These are phyloP conservation scores for Aspergillus sp. DNA, from an alignment of 2,329 filamentous ascomycete genomes.

Conservation along the genomic window DNA sequence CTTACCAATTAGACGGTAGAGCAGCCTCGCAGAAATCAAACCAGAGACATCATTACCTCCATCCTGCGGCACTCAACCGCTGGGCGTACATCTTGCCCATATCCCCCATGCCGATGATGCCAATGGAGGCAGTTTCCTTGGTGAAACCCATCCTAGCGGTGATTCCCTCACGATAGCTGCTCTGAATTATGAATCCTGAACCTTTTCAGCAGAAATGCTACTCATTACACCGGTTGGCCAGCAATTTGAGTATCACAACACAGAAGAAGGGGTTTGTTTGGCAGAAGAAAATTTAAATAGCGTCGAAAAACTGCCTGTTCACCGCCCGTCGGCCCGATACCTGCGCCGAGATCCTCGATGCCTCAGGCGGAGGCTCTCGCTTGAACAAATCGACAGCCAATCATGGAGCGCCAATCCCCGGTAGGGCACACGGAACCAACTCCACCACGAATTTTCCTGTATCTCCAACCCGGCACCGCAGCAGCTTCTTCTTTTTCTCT, in stretches of 20 bases:
- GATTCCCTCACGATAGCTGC: neutral
- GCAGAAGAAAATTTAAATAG: slow-evolving; percentile 27
- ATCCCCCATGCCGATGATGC: slow-evolving; percentile 98
- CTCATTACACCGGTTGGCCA: neutral
- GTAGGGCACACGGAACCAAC: slow-evolving; percentile 38
- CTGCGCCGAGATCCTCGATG: slow-evolving; percentile 5
- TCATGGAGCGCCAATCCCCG: slow-evolving; percentile 21
- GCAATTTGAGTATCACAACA: neutral
- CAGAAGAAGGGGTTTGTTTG: neutral
- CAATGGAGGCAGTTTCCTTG: slow-evolving; percentile 73
- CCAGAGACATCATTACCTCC: slow-evolving; percentile 61
- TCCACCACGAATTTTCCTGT: slow-evolving; percentile 25
- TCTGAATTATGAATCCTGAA: neutral
- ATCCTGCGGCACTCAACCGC: slow-evolving; percentile 83
- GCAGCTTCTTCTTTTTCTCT: slow-evolving; percentile 29
- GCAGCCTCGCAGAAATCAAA: slow-evolving; percentile 10
- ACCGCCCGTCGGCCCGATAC: slow-evolving; percentile 34
- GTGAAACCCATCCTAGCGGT: slow-evolving; percentile 32
- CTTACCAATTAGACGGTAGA: slow-evolving; percentile 27
- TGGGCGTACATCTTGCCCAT: slow-evolving; percentile 99
- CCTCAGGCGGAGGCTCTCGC: slow-evolving; percentile 25
- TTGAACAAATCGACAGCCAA: slow-evolving; percentile 30
- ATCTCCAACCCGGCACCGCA: slow-evolving; percentile 16
- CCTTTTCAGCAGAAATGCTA: neutral
- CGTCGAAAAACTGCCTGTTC: slow-evolving; percentile 16